Base-by-base conservation (phyloP, 2,329 filamentous ascomycete genomes). In the Aspergillus novofumigatus region DNA sequence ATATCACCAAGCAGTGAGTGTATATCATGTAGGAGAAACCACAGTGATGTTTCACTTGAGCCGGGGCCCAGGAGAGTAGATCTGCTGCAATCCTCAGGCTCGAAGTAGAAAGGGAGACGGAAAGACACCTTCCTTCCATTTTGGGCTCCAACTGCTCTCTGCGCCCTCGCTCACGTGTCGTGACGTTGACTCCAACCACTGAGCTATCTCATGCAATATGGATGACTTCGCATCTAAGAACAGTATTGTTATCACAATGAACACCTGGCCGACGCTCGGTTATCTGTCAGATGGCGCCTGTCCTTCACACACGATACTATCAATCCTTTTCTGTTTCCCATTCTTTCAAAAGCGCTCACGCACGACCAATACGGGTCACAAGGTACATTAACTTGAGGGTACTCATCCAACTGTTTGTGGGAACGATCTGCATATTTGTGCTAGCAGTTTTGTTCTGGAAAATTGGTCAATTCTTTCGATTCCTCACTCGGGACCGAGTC, bases 371-470 rank as follows among this genome's bases (percentile, higher is more conserved):
- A 17, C 57, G 55, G 6, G 66, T 69, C 6, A 61, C 64, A 4
- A 66, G 61, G 26, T 63, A 62, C 21, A 70, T 75, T 51, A 67
- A 66, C 49, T 48, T 69, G 11, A 68, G 64, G 20, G 62, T 71
- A 0, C 67, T 77, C 25, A 51, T 67, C 3, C 61, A 72, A 44
- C 61, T 77, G 1, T 69, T 77, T 23, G 63, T 67, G 1, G 74
- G 71, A 7, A 74, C 74, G 0, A 55, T 76, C 11, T 65, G 64
- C 3, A 75, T 76, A 45, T 77, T 77, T 38, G 53, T 75, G 41
- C 52, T 73, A 25, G 67, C 66, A 0, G 70, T 77, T 20, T 52
- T 75, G 5, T 67, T 73, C 53, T 77, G 75, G 75, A 77, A 74
- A 53, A 54, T 69, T 29, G 74, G 73, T 9, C 59, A 65, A 3